Evolutionary conservation across 2,329 filamentous ascomycete species (phyloP).

Genomic region (Tolypocladium cylindrosporum): DNA sequence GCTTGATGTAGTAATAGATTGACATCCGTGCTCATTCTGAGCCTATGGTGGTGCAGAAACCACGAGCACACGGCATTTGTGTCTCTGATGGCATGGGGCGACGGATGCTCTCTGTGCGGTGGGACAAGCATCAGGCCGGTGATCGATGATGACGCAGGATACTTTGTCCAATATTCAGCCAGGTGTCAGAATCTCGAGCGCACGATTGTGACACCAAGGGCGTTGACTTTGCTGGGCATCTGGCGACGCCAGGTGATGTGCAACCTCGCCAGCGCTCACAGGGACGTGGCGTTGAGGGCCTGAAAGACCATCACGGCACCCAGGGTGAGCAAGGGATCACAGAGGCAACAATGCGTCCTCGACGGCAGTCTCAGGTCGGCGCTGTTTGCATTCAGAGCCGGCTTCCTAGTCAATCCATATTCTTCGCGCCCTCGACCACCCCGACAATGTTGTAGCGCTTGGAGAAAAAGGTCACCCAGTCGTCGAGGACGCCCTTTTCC

Average conservation of each 20-base stretch:
- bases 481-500: slow-evolving; percentile 73
- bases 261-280: background rate
- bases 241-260: background rate
- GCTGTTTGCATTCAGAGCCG: background rate
- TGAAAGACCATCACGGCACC: no score
- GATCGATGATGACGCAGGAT: background rate
- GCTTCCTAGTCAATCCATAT: slow-evolving; percentile 29
- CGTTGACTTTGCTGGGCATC: background rate
- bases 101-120: background rate
- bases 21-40: no score
- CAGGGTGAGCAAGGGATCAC: background rate
- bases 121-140: background rate
- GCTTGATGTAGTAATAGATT: background rate
- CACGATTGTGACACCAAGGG: background rate
- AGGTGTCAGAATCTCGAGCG: background rate
- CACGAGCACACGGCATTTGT: no score
- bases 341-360: background rate
- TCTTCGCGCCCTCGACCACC: slow-evolving; percentile 49
- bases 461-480: slow-evolving; percentile 94
- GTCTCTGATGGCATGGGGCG: no score
- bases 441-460: slow-evolving; percentile 93
- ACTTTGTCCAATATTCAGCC: background rate
- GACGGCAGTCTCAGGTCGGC: background rate
- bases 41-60: no score
- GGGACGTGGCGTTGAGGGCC: no score